Base-by-base conservation (phyloP, 768 basidiomycete species). In the Rhizopogon rudus region DNA sequence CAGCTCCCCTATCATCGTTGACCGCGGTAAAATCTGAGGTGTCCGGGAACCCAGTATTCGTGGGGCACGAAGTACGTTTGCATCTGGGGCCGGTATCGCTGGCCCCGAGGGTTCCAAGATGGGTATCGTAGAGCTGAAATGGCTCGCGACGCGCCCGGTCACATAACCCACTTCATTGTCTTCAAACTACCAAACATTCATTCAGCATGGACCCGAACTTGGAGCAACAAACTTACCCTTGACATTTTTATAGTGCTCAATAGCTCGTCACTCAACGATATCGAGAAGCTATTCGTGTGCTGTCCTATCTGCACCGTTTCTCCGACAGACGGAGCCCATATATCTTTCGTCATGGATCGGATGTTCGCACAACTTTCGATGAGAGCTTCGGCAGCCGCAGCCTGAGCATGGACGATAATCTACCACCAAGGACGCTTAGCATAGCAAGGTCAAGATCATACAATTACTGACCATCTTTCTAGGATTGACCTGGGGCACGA, bases 1-100 rank as follows among this genome's bases (percentile, higher is more conserved):
- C 41, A 99, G 81, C 65, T 98, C 97, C 50, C 97, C 97, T 54
- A 99, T 97, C 87, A 98, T 96, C 6, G 95, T 91, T 0, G 96
- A 95, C 56, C 86, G 83, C 1, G 93, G 92, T 3, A 98, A 76
- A 2, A 82, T 73, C 9, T 81, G 77, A 17, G 81, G 74, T 14
- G 84, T 79, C 31, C 89, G 82, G n/a, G 84, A 79, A 16, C 87
- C 88, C 20, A 90, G 77, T 35, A 76, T 74, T 17, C 75, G 81
- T 20, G 72, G 72, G 41, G 67, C 61, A 37, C 66, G 59, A 10
- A 61, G 57, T 54, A 58, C 20, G 46, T 66, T 60, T 22, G 68
- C 61, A 20, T 70, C 64, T 17, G 67, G 57, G 0, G 60, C 54
- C 25, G 57, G 46, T 43, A 64, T 63, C 43, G 69, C 64, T 41